Conservation (phyloP, 1,139 yeast species). For the Candida glucosophila region DNA sequence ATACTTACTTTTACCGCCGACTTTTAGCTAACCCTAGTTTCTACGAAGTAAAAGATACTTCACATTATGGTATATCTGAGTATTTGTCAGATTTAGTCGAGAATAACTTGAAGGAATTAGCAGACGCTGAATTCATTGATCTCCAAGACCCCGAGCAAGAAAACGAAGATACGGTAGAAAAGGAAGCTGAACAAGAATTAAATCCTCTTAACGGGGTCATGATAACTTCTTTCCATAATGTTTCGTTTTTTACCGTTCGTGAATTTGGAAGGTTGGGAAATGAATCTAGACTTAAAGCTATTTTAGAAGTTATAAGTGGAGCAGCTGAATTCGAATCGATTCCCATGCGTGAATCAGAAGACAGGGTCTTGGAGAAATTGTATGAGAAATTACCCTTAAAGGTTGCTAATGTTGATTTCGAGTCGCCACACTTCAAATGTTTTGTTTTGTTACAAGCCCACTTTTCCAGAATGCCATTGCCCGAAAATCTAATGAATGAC, state of each 20-base stretch:
- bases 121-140: constrained; percentile 56
- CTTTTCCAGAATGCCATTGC: constrained; percentile 48
- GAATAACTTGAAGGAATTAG: constrained; percentile 55
- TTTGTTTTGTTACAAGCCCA: constrained; percentile 77
- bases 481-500: constrained; percentile 55
- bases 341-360: constrained; percentile 57
- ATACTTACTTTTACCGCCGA: constrained; percentile 74
- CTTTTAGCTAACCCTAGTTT: constrained; percentile 78
- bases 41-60: constrained; percentile 63
- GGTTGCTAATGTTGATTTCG: constrained; percentile 23
- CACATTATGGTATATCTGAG: constrained; percentile 66
- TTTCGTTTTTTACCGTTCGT: constrained; percentile 61
- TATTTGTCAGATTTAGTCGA: constrained; percentile 81
- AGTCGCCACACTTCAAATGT: constrained; percentile 58
- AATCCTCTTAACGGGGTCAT: constrained; percentile 60
- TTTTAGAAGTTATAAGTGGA: constrained; percentile 58
- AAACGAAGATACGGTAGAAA: constrained; percentile 23
- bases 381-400: constrained; percentile 60
- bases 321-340: constrained; percentile 64
- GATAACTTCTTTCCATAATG: constrained; percentile 65
- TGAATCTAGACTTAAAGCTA: constrained; percentile 49
- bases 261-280: constrained; percentile 44
- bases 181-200: constrained; percentile 39
- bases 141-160: constrained; percentile 32
- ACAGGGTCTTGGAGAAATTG: constrained; percentile 35